These are phyloP conservation scores for Chalara sp. DNA, from an alignment of 2,329 filamentous ascomycete genomes.

Conservation along the genomic window DNA sequence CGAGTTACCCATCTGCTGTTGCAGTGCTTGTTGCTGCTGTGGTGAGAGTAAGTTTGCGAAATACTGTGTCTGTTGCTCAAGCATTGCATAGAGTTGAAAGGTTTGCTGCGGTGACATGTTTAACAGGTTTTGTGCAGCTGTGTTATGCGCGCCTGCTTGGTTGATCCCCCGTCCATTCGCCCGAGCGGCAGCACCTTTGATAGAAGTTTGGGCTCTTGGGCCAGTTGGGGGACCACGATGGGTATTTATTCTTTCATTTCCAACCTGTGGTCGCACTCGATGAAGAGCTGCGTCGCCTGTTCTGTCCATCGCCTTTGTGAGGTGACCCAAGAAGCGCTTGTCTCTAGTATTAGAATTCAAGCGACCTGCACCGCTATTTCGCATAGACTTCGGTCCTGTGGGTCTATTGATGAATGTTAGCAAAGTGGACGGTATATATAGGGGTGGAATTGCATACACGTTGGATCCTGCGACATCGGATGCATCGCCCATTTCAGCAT, in stretches of 20 bases:
- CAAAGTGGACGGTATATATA: constrained; percentile 14
- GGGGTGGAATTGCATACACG: constrained; percentile 42
- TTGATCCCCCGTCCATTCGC: constrained; percentile 39
- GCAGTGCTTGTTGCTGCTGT: constrained; percentile 41
- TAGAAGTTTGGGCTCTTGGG: constrained; percentile 46
- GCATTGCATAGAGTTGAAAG: constrained; percentile 67
- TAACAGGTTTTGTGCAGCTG: constrained; percentile 37
- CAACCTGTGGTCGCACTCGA: constrained; percentile 65
- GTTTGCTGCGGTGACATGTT: constrained; percentile 60
- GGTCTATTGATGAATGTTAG: constrained; percentile 56
- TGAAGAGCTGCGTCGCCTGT: constrained; percentile 69
- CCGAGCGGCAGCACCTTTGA: constrained; percentile 26
- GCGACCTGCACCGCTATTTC: constrained; percentile 48
- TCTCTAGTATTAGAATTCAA: constrained; percentile 64
- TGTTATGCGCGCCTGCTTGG: constrained; percentile 35
- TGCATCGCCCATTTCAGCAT: constrained; percentile 66
- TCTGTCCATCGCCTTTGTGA: constrained; percentile 78
- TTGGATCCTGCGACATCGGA: constrained; percentile 40
- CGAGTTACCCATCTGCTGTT: constrained; percentile 30
- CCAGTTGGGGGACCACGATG: constrained; percentile 71
- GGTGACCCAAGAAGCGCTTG: constrained; percentile 78
- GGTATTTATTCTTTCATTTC: constrained; percentile 74
- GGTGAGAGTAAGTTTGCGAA: constrained; percentile 59
- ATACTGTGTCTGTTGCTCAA: constrained; percentile 83
- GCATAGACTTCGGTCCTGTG: constrained; percentile 92